phyloP scores from a whole-genome alignment of 2,329 filamentous ascomycete species.

The Coniella lustricola region DNA sequence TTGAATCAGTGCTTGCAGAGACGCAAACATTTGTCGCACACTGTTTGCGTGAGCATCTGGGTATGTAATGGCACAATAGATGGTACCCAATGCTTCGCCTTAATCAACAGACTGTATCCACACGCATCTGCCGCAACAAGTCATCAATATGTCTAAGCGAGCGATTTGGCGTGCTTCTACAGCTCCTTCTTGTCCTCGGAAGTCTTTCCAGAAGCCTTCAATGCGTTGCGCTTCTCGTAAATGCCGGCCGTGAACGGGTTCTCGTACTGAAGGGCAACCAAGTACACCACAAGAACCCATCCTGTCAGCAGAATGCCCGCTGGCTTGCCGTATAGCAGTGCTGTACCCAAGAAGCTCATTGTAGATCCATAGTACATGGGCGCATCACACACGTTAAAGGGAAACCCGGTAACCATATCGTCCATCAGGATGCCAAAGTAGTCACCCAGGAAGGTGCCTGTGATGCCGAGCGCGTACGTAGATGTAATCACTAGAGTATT shows the following conservation, averaged over 20 bases:
- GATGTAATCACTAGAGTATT: slow-evolving; percentile 82
- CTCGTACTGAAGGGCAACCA: slow-evolving; percentile 76
- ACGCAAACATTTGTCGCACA: too few species aligned
- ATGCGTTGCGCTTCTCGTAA: slow-evolving; percentile 74
- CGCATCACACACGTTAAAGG: slow-evolving; percentile 83
- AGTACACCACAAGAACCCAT: slow-evolving; percentile 71
- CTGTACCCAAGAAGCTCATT: slow-evolving; percentile 83
- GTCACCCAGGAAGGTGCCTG: slow-evolving; percentile 93
- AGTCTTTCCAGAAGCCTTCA: slow-evolving; percentile 33
- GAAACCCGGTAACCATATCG: slow-evolving; percentile 85
- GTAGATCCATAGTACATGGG: slow-evolving; percentile 98
- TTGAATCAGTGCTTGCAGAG: too few species aligned
- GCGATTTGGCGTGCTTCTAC: slow-evolving; percentile 30
- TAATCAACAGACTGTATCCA: too few species aligned
- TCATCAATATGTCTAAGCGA: too few species aligned
- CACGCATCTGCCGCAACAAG: neutral
- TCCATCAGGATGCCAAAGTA: slow-evolving; percentile 99
- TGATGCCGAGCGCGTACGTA: slow-evolving; percentile 88
- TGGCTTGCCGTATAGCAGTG: slow-evolving; percentile 78
- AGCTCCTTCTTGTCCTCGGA: slow-evolving; percentile 44
- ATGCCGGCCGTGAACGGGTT: slow-evolving; percentile 93
- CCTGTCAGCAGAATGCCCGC: slow-evolving; percentile 72
- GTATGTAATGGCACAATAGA: too few species aligned
- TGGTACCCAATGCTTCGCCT: too few species aligned
- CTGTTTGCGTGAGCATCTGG: too few species aligned